Percentiles rank a stretch among this genome's conserved stretches.
Conservation (phyloP, 2,329 filamentous ascomycete genomes). For the Chrysosphaeria jannelii region DNA sequence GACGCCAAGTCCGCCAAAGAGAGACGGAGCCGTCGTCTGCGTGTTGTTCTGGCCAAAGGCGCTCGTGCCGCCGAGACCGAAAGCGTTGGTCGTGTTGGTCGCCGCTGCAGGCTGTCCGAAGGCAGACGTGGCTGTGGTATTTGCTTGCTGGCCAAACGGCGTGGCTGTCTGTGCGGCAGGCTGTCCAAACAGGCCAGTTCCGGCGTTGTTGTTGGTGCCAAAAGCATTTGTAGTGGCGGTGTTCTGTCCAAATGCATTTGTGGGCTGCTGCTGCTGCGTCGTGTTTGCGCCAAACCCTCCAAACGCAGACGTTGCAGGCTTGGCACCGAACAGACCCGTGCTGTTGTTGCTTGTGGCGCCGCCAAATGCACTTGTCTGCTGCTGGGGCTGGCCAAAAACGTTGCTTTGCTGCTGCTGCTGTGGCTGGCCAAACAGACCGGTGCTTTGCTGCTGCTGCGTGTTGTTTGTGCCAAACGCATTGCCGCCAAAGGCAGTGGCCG, state of each 20-base stretch:
- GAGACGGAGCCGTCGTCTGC: too few relatives aligned
- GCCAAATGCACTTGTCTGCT: conserved; percentile 1
- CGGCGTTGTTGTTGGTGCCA: conserved; percentile 1
- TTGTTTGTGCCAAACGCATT: conserved; percentile 13
- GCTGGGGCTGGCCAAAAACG: conserved; percentile 1
- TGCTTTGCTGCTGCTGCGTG: too few relatives aligned
- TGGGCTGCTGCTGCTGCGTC: conserved; percentile 6
- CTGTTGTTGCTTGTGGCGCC: conserved; percentile 3
- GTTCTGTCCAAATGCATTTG: conserved; percentile 13
- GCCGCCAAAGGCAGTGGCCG: conserved; percentile 7
- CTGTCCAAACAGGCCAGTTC: conserved; percentile 13
- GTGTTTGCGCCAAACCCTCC: conserved; percentile 5
- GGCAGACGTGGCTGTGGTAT: conserved; percentile 7
- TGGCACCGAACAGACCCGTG: background rate
- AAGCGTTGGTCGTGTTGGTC: background rate
- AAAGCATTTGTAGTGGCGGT: conserved; percentile 8
- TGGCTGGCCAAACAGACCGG: conserved; percentile 4
- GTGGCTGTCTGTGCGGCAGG: conserved; percentile 8
- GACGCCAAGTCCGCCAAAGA: conserved; percentile 1
- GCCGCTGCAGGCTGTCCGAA: conserved; percentile 9
- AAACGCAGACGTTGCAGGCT: conserved; percentile 1
- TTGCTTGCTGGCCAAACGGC: too few relatives aligned
- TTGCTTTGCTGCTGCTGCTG: conserved; percentile 7
- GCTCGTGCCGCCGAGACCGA: background rate
- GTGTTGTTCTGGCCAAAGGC: too few relatives aligned